Percentiles rank a stretch among this genome's conserved stretches.
phyloP scores from a whole-genome alignment of 1,139 yeast species.

The Kluyveromyces sp. region DNA sequence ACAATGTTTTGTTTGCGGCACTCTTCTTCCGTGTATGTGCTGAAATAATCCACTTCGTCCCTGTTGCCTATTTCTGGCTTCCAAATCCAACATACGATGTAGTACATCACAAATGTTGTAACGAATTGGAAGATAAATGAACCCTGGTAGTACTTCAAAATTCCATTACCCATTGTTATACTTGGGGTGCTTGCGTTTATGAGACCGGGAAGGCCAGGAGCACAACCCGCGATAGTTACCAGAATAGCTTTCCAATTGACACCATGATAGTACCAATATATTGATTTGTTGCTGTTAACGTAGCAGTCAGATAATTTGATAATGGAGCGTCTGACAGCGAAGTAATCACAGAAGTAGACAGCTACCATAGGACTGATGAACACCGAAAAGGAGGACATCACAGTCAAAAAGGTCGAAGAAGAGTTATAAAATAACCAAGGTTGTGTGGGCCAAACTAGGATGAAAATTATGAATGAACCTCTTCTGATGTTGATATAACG shows the following conservation, averaged over 20 bases:
- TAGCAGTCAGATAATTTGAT: slow-evolving; percentile 31
- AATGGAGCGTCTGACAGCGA: slow-evolving; percentile 27
- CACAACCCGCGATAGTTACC: slow-evolving; percentile 18
- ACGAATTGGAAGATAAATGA: slow-evolving; percentile 17
- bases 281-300: slow-evolving; percentile 24
- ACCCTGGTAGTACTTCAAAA: slow-evolving; percentile 21
- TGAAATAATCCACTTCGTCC: slow-evolving; percentile 34
- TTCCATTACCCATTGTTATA: slow-evolving; percentile 15
- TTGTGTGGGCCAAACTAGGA: slow-evolving; percentile 35
- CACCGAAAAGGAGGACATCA: slow-evolving; percentile 35
- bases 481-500: slow-evolving; percentile 34
- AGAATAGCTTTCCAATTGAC: slow-evolving; percentile 28
- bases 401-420: slow-evolving; percentile 32
- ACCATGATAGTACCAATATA: slow-evolving; percentile 32
- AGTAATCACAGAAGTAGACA: slow-evolving; percentile 32
- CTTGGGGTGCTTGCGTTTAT: slow-evolving; percentile 23
- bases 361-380: slow-evolving; percentile 34
- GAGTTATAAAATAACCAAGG: slow-evolving; percentile 39
- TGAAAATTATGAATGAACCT: slow-evolving; percentile 34
- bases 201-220: slow-evolving; percentile 29
- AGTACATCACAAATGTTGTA: slow-evolving; percentile 4
- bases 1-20: neutral
- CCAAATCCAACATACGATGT: neutral
- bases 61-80: slow-evolving; percentile 25
- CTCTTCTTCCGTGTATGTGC: slow-evolving; percentile 31